Conservation (phyloP, 345 rosid genomes). For the Gossypium arboreum region DNA sequence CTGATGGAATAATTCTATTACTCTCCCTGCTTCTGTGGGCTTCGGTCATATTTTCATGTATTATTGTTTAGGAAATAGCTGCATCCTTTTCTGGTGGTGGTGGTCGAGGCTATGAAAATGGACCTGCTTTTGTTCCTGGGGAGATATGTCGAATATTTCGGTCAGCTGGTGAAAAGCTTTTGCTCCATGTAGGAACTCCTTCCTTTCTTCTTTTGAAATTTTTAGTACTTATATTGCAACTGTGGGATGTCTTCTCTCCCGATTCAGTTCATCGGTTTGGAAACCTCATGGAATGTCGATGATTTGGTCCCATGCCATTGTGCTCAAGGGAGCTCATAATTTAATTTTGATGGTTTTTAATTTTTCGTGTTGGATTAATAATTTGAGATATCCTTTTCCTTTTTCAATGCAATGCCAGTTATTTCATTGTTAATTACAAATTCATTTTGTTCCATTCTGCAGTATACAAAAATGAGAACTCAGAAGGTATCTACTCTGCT, state of each 20-base stretch:
- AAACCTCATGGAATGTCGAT: background rate
- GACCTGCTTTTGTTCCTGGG: conserved; percentile 90
- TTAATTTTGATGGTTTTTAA: background rate
- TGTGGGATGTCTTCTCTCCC: background rate
- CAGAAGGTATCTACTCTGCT: conserved; percentile 82
- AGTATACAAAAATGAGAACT: conserved; percentile 81
- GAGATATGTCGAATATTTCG: conserved; percentile 80
- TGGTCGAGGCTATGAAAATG: conserved; percentile 53
- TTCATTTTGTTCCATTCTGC: conserved; percentile 20
- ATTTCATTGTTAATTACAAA: background rate
- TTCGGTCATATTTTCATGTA: conserved; percentile 16
- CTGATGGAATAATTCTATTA: conserved; percentile 2
- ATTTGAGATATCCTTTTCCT: background rate
- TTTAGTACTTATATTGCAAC: background rate
- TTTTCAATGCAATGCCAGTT: background rate
- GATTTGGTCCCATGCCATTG: background rate
- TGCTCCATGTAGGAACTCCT: conserved; percentile 64
- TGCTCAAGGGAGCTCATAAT: background rate
- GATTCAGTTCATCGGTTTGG: background rate
- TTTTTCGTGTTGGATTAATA: background rate
- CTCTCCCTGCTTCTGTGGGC: conserved; percentile 5
- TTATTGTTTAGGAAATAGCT: conserved; percentile 66
- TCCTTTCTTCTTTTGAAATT: conserved; percentile 14
- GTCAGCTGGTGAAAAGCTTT: conserved; percentile 76
- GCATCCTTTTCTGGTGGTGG: conserved; percentile 83